A percentile compares a stretch with the other conserved stretches of the same genome.
Conservation (phyloP, 2,329 filamentous ascomycete genomes). For the Xylaria sp. region DNA sequence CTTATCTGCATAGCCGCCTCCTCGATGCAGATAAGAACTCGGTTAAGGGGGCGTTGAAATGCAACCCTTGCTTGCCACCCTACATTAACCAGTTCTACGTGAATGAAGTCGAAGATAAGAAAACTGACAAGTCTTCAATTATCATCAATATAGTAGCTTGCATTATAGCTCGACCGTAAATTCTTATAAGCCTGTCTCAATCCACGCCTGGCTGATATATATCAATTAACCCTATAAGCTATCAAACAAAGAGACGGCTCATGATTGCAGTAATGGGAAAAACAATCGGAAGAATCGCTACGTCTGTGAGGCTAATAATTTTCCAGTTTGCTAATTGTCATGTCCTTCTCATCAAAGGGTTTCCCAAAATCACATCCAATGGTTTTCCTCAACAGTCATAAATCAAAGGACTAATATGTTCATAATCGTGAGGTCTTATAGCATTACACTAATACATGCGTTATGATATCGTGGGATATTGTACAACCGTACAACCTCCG, state of each 20-base stretch:
- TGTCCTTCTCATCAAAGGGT: not conserved
- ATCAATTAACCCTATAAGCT: not conserved
- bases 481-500: slow-evolving; percentile 47
- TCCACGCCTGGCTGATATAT: not conserved
- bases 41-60: not conserved
- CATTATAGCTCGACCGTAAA: not conserved
- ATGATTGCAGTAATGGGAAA: not conserved
- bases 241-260: not conserved
- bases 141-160: not conserved
- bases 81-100: not conserved
- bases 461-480: slow-evolving; percentile 44
- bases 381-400: not conserved
- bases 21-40: not conserved
- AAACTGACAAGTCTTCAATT: not conserved
- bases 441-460: slow-evolving; percentile 48
- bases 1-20: not conserved
- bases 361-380: not conserved
- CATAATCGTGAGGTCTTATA: slow-evolving; percentile 40
- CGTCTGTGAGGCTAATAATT: not conserved
- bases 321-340: not conserved
- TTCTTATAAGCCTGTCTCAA: not conserved
- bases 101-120: not conserved
- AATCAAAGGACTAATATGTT: slow-evolving; percentile 4
- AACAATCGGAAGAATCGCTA: not conserved
- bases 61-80: not conserved